Evolutionary conservation across 176 grass and related monocot species (phyloP).

Genomic region (Aegilops tauschii): DNA sequence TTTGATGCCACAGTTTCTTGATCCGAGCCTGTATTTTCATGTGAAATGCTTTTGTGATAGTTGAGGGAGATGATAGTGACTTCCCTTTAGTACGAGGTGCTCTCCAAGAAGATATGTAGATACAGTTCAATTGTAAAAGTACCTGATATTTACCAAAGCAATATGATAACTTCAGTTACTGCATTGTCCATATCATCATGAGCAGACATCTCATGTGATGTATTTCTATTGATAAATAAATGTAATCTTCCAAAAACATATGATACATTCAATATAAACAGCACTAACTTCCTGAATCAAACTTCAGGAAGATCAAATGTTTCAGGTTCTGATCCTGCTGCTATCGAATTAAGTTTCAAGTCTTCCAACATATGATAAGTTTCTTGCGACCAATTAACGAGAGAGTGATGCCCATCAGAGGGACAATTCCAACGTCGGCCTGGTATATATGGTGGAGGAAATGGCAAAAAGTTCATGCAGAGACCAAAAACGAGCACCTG

Average conservation of each 20-base stretch:
- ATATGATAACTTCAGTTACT: neutral
- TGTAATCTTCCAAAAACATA: neutral
- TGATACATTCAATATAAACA: neutral
- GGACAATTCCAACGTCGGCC: no score
- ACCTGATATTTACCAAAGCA: neutral
- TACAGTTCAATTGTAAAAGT: conserved; percentile 17
- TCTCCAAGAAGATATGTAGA: conserved; percentile 15
- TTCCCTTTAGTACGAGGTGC: neutral
- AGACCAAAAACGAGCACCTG: no score
- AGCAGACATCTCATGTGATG: neutral
- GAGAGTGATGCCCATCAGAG: no score
- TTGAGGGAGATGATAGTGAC: conserved; percentile 3
- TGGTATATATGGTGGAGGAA: no score
- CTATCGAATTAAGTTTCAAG: conserved; percentile 37
- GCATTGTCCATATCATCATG: neutral
- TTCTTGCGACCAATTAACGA: neutral
- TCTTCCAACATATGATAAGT: conserved; percentile 48
- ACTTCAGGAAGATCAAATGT: conserved; percentile 10
- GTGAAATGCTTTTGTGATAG: neutral
- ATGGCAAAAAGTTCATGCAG: no score
- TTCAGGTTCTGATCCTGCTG: conserved; percentile 21
- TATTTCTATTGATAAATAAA: conserved; percentile 16
- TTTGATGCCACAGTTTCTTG: conserved; percentile 35
- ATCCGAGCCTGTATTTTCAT: conserved; percentile 32
- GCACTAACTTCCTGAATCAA: neutral